Evolutionary conservation across 2,329 filamentous ascomycete species (phyloP).

Genomic region (Phyllosticta citriasiana): DNA sequence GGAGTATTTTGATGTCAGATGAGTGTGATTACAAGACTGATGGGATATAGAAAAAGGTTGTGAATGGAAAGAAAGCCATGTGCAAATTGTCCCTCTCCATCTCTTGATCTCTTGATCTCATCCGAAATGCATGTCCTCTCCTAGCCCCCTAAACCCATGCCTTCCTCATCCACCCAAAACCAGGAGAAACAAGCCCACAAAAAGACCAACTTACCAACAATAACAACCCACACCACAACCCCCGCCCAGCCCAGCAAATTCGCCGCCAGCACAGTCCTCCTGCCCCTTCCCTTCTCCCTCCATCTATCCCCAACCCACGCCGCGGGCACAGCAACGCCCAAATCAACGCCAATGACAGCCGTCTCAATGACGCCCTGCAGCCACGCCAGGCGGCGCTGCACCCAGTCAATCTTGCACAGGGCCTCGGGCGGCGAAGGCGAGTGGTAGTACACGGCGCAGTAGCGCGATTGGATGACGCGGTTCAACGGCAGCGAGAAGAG

Average conservation of each 20-base stretch:
- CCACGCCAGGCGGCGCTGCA: slow-evolving; percentile 44
- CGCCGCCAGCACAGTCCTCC: slow-evolving; percentile 21
- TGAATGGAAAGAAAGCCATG: too few relatives aligned
- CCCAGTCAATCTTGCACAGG: slow-evolving; percentile 43
- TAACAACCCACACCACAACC: slow-evolving; percentile 22
- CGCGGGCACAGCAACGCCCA: slow-evolving; percentile 26
- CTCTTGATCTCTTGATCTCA: too few relatives aligned
- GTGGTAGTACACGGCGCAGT: slow-evolving; percentile 42
- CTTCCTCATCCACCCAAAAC: background rate
- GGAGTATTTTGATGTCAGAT: background rate
- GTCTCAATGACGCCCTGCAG: slow-evolving; percentile 39
- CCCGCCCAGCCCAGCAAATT: slow-evolving; percentile 23
- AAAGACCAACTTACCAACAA: slow-evolving; percentile 19
- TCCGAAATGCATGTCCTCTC: background rate
- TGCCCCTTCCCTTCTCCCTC: slow-evolving; percentile 13
- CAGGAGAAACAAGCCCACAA: background rate
- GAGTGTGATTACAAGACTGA: too few relatives aligned
- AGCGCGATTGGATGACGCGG: slow-evolving; percentile 25
- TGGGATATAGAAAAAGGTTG: too few relatives aligned
- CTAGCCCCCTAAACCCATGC: background rate
- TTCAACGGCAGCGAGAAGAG: slow-evolving; percentile 29
- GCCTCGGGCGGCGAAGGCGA: slow-evolving; percentile 31
- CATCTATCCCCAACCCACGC: slow-evolving; percentile 23
- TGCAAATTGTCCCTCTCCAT: too few relatives aligned
- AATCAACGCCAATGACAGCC: slow-evolving; percentile 24